Conservation (phyloP, 2,329 filamentous ascomycete species). For the Tolypocladium endophyticum region DNA sequence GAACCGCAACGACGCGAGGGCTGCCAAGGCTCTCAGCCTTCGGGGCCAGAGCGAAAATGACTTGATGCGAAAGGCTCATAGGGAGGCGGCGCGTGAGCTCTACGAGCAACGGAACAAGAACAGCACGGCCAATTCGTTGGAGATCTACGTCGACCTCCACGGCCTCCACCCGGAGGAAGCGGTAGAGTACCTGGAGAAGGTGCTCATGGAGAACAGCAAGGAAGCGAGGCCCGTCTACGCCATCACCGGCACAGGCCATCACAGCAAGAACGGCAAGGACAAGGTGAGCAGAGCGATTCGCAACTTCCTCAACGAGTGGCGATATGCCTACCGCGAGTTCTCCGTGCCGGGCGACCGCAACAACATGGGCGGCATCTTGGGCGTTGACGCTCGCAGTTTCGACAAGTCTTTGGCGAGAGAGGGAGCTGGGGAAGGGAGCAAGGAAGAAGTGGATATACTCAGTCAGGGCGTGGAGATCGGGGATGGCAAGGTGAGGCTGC, state of each 20-base stretch:
- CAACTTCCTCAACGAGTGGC: slow-evolving; percentile 86
- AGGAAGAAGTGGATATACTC: slow-evolving; percentile 43
- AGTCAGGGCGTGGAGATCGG: slow-evolving; percentile 59
- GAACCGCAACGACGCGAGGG: slow-evolving; percentile 94
- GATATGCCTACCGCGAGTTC: slow-evolving; percentile 92
- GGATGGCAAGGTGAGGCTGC: slow-evolving; percentile 53
- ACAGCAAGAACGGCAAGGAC: slow-evolving; percentile 97
- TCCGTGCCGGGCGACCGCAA: slow-evolving; percentile 87
- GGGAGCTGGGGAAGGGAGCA: slow-evolving; percentile 25
- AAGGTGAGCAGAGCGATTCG: slow-evolving; percentile 94
- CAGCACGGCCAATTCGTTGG: slow-evolving; percentile 40
- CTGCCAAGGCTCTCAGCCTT: slow-evolving; percentile 87
- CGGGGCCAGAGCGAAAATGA: slow-evolving; percentile 95
- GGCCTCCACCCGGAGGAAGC: slow-evolving; percentile 98
- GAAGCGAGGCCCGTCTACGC: slow-evolving; percentile 75
- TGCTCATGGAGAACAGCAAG: slow-evolving; percentile 71
- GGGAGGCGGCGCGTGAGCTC: slow-evolving; percentile 81
- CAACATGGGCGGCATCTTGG: slow-evolving; percentile 66
- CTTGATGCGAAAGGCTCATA: slow-evolving; percentile 91
- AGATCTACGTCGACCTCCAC: slow-evolving; percentile 92
- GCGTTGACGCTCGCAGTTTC: slow-evolving; percentile 57
- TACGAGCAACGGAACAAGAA: slow-evolving; percentile 90
- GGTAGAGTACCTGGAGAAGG: slow-evolving; percentile 82
- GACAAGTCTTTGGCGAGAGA: slow-evolving; percentile 49
- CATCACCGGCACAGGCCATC: slow-evolving; percentile 92